Evolutionary conservation across 257 asterid genomes (phyloP).

Genomic region (Salvia rosmarinus): DNA sequence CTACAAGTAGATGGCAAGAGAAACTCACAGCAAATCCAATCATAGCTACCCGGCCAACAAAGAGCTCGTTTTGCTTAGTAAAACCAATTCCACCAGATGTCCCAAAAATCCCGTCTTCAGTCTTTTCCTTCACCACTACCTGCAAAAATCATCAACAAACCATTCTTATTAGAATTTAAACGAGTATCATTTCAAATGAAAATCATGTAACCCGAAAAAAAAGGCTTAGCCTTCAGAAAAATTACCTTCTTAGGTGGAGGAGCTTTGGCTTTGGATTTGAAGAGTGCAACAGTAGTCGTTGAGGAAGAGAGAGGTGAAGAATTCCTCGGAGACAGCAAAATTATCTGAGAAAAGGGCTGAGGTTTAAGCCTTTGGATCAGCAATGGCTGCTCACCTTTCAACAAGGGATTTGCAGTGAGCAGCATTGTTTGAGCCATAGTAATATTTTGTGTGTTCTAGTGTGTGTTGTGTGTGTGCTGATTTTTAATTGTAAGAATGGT

Average conservation of each 20-base stretch:
- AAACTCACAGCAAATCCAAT: slow-evolving; percentile 85
- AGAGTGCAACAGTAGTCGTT: slow-evolving; percentile 53
- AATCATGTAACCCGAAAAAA: too few relatives aligned
- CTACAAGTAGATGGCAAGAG: too few relatives aligned
- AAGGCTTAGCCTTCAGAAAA: background rate
- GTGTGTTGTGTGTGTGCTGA: background rate
- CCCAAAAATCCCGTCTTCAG: slow-evolving; percentile 85
- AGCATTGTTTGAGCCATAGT: slow-evolving; percentile 66
- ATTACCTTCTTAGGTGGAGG: slow-evolving; percentile 65
- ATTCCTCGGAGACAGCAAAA: slow-evolving; percentile 47
- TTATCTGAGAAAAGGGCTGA: slow-evolving; percentile 47
- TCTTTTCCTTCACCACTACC: slow-evolving; percentile 55
- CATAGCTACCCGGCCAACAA: slow-evolving; percentile 96
- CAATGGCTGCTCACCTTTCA: slow-evolving; percentile 50
- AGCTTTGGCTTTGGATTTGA: slow-evolving; percentile 80
- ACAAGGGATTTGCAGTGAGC: slow-evolving; percentile 52
- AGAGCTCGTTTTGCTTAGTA: slow-evolving; percentile 86
- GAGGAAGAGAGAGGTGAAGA: slow-evolving; percentile 37
- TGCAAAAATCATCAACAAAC: background rate
- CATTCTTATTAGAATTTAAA: too few relatives aligned
- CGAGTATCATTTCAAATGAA: background rate
- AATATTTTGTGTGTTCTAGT: background rate
- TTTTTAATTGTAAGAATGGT: background rate
- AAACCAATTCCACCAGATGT: slow-evolving; percentile 95
- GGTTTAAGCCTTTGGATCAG: slow-evolving; percentile 53